Base-by-base conservation (phyloP, 106 monocot genomes). In the Hemerocallis citrina region DNA sequence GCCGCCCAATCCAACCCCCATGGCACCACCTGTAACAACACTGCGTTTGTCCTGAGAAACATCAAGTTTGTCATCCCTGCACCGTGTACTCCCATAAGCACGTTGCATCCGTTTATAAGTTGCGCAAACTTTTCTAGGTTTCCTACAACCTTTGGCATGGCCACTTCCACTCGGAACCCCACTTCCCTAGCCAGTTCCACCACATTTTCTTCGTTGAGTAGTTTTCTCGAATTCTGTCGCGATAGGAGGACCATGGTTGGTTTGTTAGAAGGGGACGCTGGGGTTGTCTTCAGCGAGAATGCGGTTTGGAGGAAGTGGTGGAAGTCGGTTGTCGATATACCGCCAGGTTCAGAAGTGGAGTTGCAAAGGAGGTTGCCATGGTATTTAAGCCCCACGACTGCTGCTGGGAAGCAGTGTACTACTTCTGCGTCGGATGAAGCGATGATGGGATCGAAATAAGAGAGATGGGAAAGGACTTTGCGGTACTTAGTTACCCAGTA, bases 1-100 rank as follows among this genome's bases (percentile, higher is more conserved):
- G 79, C 63, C 7, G 69, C 68, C 67, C 71, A 67, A 34, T 85
- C 79, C 35, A 89, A 55, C 7, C 85, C 85, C 70, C 67, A 84
- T 4, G 92, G 92, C 46, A 81, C 77, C 20, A 92, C 69, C 52
- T 92, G 92, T 4, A 92, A 34, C n/a, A 92, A 36, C 24, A 77
- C 77, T 13, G 74, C 81, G 0, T 61, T 67, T 3, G 39, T 35
- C 33, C 58, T 64, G 20, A 92, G 52, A 68, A 88, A 92, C 60
- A 84, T 58, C 68, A 88, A 67, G 74, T 84, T 92, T 5, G 81
- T 76, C 47, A 92, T 45, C 27, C 92, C 92, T 0, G 92, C 88
- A 0, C 88, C 92, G 58, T 92, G 92, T 17, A 84, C 84, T 7
- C 92, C 92, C 71, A 81, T 76, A 54, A 92, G 41, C 24, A 81